A percentile compares a stretch with the other conserved stretches of the same genome.
Conservation (phyloP, 2,329 filamentous ascomycete genomes). For the Colletotrichum australisinense region DNA sequence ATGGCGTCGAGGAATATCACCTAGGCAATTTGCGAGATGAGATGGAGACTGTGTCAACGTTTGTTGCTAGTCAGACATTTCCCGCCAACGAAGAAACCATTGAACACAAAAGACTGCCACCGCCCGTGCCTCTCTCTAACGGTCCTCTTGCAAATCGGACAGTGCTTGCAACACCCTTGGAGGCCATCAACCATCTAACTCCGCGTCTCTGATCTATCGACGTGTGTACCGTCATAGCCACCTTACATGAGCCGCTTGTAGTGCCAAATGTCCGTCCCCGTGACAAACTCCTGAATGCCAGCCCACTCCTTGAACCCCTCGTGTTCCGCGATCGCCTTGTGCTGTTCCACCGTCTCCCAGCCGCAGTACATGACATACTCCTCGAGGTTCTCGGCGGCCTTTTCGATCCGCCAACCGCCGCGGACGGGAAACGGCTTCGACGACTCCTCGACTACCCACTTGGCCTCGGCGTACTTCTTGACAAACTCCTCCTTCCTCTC, state of each 20-base stretch:
- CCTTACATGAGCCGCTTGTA: slow-evolving; percentile 45
- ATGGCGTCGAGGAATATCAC: slow-evolving; percentile 66
- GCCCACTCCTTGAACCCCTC: slow-evolving; percentile 41
- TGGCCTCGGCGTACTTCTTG: slow-evolving; percentile 46
- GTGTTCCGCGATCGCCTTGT: slow-evolving; percentile 43
- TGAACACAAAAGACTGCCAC: slow-evolving; percentile 36
- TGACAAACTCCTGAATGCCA: slow-evolving; percentile 38
- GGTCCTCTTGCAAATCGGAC: not conserved
- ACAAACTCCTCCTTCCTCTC: slow-evolving; percentile 47
- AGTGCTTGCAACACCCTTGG: not conserved
- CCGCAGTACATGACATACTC: slow-evolving; percentile 54
- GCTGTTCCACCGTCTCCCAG: slow-evolving; percentile 48
- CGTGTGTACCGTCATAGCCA: not conserved
- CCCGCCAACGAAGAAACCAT: slow-evolving; percentile 30
- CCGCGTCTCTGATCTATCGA: no score
- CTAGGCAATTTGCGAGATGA: slow-evolving; percentile 57
- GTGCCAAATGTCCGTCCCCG: slow-evolving; percentile 43
- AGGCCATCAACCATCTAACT: not conserved
- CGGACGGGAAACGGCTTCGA: slow-evolving; percentile 47
- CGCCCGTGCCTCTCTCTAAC: not conserved
- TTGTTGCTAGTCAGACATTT: slow-evolving; percentile 41
- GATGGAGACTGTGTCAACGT: slow-evolving; percentile 29
- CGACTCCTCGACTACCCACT: slow-evolving; percentile 44
- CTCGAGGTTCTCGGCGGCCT: slow-evolving; percentile 46
- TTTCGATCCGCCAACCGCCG: slow-evolving; percentile 57